These are phyloP conservation scores for Talaromyces sp. DNA, from an alignment of 2,329 filamentous ascomycete genomes.

Conservation along the genomic window DNA sequence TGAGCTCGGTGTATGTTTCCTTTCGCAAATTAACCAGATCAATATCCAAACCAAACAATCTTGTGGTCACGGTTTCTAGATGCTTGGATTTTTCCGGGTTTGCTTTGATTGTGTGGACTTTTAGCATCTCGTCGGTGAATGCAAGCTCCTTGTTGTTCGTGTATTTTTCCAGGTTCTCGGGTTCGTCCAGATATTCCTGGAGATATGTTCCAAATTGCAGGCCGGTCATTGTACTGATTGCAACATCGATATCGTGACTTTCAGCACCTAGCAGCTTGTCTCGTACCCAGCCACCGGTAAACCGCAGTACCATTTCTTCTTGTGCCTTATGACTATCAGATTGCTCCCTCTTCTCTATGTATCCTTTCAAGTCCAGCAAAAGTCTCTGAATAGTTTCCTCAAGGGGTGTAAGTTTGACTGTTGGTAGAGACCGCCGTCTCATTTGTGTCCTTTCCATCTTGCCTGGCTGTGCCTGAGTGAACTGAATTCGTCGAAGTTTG, in stretches of 20 bases:
- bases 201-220: constrained; percentile 45
- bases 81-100: constrained; percentile 98
- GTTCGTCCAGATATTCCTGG: constrained; percentile 42
- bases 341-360: constrained; percentile 46
- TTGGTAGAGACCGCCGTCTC: constrained; percentile 23
- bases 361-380: constrained; percentile 75
- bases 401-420: constrained; percentile 62
- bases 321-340: constrained; percentile 36
- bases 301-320: constrained; percentile 42
- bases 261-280: constrained; percentile 48
- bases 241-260: constrained; percentile 50
- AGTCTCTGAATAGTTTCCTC: constrained; percentile 72
- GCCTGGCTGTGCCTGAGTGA: constrained; percentile 16
- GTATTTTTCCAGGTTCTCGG: constrained; percentile 41
- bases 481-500: constrained; percentile 35
- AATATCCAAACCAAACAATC: constrained; percentile 79
- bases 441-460: constrained; percentile 12
- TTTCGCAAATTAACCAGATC: constrained; percentile 93
- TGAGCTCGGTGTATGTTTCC: constrained; percentile 86
- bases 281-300: constrained; percentile 51
- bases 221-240: constrained; percentile 50
- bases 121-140: constrained; percentile 64
- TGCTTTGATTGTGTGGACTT: constrained; percentile 80
- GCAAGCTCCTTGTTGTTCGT: constrained; percentile 46
- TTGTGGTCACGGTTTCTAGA: constrained; percentile 84